These are phyloP conservation scores for Rhytidhysteron rufulum DNA, from an alignment of 2,329 filamentous ascomycete genomes.

Conservation along the genomic window DNA sequence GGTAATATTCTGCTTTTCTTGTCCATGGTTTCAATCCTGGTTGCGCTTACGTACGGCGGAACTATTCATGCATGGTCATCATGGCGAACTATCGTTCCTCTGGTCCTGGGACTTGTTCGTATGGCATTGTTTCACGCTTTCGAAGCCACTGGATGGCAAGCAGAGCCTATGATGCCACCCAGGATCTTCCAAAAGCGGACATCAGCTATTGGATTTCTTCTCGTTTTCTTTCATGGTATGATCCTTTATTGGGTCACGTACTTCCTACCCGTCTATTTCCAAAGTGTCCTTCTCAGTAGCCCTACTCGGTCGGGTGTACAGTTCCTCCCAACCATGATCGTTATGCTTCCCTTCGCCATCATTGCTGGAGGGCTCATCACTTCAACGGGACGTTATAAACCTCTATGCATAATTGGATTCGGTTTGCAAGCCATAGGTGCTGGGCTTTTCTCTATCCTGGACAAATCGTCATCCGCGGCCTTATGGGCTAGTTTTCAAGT, in stretches of 20 bases:
- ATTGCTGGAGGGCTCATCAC: background rate
- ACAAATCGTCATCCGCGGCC: background rate
- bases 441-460: background rate
- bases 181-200: background rate
- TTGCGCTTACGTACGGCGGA: background rate
- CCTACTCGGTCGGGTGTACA: background rate
- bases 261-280: background rate
- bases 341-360: background rate
- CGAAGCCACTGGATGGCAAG: background rate
- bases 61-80: background rate
- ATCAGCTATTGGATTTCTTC: background rate
- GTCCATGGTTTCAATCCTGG: background rate
- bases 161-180: background rate
- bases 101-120: background rate
- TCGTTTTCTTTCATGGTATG: background rate
- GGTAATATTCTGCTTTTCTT: background rate
- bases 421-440: background rate
- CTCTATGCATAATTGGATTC: background rate
- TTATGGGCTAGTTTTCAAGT: background rate
- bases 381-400: background rate
- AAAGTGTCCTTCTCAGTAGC: background rate
- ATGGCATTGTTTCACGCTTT: background rate
- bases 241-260: background rate
- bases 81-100: background rate
- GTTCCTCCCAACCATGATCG: background rate